These are phyloP conservation scores for Solanum pinnatisectum DNA, from an alignment of 257 asterid genomes.

Conservation along the genomic window DNA sequence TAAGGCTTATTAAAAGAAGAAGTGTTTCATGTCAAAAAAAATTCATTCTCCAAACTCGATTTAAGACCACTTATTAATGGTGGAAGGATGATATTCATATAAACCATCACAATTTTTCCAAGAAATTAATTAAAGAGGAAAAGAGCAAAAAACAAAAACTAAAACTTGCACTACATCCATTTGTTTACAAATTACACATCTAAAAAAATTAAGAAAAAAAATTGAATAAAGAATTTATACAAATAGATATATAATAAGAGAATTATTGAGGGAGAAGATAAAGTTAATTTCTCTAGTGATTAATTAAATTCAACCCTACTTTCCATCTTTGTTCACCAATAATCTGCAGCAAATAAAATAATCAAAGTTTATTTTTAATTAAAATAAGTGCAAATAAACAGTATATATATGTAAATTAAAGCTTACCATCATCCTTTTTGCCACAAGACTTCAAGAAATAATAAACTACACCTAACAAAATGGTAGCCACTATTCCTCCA, in stretches of 20 bases:
- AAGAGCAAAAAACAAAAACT: background rate
- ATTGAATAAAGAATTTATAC: background rate
- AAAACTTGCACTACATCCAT: background rate
- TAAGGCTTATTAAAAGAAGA: background rate
- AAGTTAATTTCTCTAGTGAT: background rate
- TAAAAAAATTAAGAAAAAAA: background rate
- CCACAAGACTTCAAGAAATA: constrained; percentile 29
- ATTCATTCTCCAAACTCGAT: background rate
- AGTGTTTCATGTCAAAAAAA: background rate
- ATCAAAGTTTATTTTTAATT: background rate
- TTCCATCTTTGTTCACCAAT: background rate
- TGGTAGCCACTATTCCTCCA: constrained; percentile 38
- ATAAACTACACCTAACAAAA: constrained; percentile 26
- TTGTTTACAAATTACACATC: background rate
- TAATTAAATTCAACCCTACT: background rate
- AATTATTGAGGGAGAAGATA: background rate
- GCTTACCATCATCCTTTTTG: constrained; percentile 47
- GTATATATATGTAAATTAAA: background rate
- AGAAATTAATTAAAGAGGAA: background rate
- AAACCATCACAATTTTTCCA: background rate
- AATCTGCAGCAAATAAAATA: background rate
- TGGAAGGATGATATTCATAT: background rate
- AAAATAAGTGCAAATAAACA: background rate
- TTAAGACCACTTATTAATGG: background rate
- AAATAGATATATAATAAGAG: background rate